Conservation (phyloP, 805 yeast species). For the Wickerhamiella azymoides region DNA sequence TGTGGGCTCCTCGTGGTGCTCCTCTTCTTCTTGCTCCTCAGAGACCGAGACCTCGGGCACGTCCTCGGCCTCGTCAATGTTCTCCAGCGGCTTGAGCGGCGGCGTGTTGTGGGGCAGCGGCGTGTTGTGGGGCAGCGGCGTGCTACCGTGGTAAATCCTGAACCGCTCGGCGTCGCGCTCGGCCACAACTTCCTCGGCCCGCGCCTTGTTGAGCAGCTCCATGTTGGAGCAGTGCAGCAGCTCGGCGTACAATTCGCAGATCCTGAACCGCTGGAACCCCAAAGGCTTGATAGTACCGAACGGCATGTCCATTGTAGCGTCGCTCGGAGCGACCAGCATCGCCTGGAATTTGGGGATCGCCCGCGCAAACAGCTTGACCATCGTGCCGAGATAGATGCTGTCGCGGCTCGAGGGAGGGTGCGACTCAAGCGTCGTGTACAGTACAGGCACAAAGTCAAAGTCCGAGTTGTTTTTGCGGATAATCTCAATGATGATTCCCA, state of each 20-base stretch:
- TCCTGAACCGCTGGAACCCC: slow-evolving; percentile 82
- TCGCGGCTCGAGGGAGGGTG: slow-evolving; percentile 91
- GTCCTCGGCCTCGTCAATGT: slow-evolving; percentile 9
- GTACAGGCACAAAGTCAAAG: slow-evolving; percentile 78
- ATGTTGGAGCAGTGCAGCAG: slow-evolving; percentile 93
- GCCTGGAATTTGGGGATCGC: slow-evolving; percentile 56
- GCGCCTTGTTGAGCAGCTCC: slow-evolving; percentile 71
- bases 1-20: slow-evolving; percentile 7
- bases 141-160: not conserved
- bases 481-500: slow-evolving; percentile 84
- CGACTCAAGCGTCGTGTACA: slow-evolving; percentile 65
- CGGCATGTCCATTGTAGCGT: slow-evolving; percentile 39
- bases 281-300: slow-evolving; percentile 57
- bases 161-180: slow-evolving; percentile 57
- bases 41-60: slow-evolving; percentile 11
- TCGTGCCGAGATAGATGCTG: slow-evolving; percentile 80
- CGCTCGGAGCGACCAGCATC: slow-evolving; percentile 35
- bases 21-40: slow-evolving; percentile 15
- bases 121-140: not conserved
- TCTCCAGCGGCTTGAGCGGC: not conserved
- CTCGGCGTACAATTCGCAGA: slow-evolving; percentile 88
- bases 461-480: slow-evolving; percentile 93
- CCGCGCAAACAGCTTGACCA: slow-evolving; percentile 64
- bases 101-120: not conserved
- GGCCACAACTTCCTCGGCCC: slow-evolving; percentile 51